phyloP scores from a whole-genome alignment of 2,329 filamentous ascomycete species.

The Stemphylium vesicarium region DNA sequence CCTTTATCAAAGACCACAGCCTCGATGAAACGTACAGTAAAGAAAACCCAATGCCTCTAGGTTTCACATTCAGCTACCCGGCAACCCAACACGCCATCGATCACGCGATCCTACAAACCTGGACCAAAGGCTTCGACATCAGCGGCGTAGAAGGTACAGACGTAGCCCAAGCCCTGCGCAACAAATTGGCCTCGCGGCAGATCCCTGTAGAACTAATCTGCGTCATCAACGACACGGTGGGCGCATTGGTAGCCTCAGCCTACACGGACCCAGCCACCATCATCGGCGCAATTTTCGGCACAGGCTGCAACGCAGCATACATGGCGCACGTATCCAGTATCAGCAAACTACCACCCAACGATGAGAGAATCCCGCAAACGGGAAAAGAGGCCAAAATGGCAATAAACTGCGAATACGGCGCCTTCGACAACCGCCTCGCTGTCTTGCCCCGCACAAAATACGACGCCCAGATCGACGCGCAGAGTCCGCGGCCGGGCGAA shows the following conservation, averaged over 20 bases:
- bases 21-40: conserved; percentile 65
- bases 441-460: conserved; percentile 83
- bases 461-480: conserved; percentile 53
- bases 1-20: conserved; percentile 88
- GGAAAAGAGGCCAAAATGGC: conserved; percentile 64
- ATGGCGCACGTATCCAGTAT: conserved; percentile 85
- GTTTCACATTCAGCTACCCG: conserved; percentile 96
- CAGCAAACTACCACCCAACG: conserved; percentile 67
- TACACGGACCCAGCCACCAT: conserved; percentile 86
- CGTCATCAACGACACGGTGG: conserved; percentile 91
- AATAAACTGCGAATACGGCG: conserved; percentile 98
- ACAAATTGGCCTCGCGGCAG: conserved; percentile 72
- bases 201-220: conserved; percentile 85
- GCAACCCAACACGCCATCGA: conserved; percentile 93
- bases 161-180: conserved; percentile 86
- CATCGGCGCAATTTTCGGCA: conserved; percentile 93
- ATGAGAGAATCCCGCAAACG: conserved; percentile 4
- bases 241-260: conserved; percentile 86
- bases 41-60: conserved; percentile 74
- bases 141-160: conserved; percentile 88
- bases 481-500: conserved; percentile 54
- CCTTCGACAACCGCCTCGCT: conserved; percentile 92
- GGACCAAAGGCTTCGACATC: conserved; percentile 98
- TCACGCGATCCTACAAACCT: conserved; percentile 88
- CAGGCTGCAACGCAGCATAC: conserved; percentile 92